Conservation (phyloP, 1,284 basidiomycete species). For the Athelia sp. region DNA sequence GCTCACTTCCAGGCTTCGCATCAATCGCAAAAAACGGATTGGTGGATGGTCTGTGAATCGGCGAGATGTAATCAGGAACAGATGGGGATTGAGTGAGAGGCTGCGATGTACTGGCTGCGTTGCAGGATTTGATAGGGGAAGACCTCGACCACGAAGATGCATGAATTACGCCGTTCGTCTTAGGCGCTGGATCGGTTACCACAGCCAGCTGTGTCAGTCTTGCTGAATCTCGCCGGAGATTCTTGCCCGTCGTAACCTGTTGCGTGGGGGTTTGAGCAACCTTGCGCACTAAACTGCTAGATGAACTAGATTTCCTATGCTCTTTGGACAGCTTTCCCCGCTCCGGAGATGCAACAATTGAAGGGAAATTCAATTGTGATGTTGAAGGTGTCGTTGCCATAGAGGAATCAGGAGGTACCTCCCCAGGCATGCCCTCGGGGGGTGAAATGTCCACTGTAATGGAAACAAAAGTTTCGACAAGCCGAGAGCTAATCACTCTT, state of each 20-base stretch:
- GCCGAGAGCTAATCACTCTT: constrained; percentile 62
- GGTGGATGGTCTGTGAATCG: constrained; percentile 66
- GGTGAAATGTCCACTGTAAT: constrained; percentile 32
- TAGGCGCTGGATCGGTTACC: constrained; percentile 5
- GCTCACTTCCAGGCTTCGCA: constrained; percentile 35
- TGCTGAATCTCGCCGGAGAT: not conserved
- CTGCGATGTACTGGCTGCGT: constrained; percentile 13
- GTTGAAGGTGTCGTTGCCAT: constrained; percentile 17
- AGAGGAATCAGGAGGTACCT: constrained; percentile 10
- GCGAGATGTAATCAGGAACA: constrained; percentile 64
- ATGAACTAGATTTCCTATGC: not conserved
- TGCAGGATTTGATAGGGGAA: constrained; percentile 12
- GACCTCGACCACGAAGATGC: not conserved
- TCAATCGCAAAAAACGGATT: constrained; percentile 71
- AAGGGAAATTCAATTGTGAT: constrained; percentile 4
- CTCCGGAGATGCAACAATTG: not conserved
- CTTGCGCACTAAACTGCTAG: not conserved
- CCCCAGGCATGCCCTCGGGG: constrained; percentile 11
- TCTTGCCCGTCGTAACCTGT: too few species aligned
- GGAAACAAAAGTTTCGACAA: constrained; percentile 77
- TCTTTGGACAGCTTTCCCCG: not conserved
- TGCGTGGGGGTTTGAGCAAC: too few species aligned
- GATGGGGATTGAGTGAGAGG: constrained; percentile 9
- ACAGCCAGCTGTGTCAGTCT: constrained; percentile 10
- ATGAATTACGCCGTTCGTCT: not conserved